phyloP scores from a whole-genome alignment of 2,329 filamentous ascomycete species.

The Trichoderma sp. region DNA sequence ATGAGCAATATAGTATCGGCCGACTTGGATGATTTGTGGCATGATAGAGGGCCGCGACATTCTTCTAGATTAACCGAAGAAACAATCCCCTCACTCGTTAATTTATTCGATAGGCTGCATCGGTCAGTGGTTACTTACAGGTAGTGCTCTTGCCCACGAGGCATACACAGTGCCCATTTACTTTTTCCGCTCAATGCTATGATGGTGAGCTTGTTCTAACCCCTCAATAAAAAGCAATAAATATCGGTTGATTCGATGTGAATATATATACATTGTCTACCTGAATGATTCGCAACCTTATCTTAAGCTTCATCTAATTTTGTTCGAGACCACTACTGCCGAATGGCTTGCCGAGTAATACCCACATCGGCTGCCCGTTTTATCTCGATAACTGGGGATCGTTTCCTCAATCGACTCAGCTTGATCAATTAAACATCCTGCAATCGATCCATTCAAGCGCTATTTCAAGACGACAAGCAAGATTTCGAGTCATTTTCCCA shows the following conservation, averaged over 20 bases:
- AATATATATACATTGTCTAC: background rate
- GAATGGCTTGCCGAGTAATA: background rate
- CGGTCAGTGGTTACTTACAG: background rate
- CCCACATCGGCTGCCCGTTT: background rate
- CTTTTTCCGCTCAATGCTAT: background rate
- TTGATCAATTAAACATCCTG: background rate
- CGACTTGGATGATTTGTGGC: background rate
- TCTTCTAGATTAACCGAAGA: background rate
- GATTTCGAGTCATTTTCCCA: background rate
- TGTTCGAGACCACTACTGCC: background rate
- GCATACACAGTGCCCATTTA: background rate
- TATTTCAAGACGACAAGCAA: background rate
- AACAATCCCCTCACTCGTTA: background rate
- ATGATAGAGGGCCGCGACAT: background rate
- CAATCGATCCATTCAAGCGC: background rate
- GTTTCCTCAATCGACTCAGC: background rate
- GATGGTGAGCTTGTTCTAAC: background rate
- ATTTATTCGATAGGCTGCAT: background rate
- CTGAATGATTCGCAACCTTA: background rate
- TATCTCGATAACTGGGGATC: background rate
- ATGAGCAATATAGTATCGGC: no score
- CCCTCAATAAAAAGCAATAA: background rate
- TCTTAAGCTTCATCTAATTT: background rate
- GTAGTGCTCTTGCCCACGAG: background rate
- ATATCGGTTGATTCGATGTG: background rate